These are phyloP conservation scores for Lentinus brumalis DNA, from an alignment of 768 basidiomycete genomes.

Conservation along the genomic window DNA sequence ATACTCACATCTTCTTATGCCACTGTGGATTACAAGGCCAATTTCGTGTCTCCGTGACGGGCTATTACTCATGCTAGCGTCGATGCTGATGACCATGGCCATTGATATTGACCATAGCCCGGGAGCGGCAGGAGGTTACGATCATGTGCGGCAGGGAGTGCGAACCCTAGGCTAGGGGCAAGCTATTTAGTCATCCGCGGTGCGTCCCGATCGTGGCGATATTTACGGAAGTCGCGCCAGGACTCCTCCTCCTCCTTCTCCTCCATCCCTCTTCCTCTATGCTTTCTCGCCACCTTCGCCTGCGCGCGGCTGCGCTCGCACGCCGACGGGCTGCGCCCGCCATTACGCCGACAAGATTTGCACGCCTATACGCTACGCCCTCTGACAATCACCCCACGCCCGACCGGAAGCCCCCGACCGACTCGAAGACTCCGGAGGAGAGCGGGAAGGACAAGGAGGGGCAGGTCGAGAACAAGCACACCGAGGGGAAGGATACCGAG, in stretches of 20 bases:
- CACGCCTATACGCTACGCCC: conserved; percentile 53
- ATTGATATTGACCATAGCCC: not conserved
- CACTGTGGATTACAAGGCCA: too few relatives aligned
- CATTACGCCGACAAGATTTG: conserved; percentile 24
- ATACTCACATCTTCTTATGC: not conserved
- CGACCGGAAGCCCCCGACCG: conserved; percentile 29
- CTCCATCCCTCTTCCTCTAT: conserved; percentile 39
- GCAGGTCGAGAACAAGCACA: conserved; percentile 37
- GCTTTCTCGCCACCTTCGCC: conserved; percentile 55
- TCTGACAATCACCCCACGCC: conserved; percentile 37
- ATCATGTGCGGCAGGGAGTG: conserved; percentile 10
- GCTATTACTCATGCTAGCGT: too few relatives aligned
- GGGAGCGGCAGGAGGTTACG: conserved; percentile 2
- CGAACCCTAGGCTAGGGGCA: conserved; percentile 21
- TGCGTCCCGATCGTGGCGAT: conserved; percentile 1
- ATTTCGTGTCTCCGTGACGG: too few relatives aligned
- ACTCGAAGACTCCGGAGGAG: conserved; percentile 29
- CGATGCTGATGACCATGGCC: too few relatives aligned
- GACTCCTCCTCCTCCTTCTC: conserved; percentile 8
- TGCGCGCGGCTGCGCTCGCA: conserved; percentile 53
- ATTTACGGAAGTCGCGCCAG: conserved; percentile 7
- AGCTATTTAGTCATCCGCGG: conserved; percentile 23
- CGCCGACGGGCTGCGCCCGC: conserved; percentile 42
- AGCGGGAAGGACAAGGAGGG: conserved; percentile 39
- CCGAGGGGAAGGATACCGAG: conserved; percentile 37